phyloP scores from a whole-genome alignment of 495 filamentous ascomycete genomes.

The Penicillium chermesinum region DNA sequence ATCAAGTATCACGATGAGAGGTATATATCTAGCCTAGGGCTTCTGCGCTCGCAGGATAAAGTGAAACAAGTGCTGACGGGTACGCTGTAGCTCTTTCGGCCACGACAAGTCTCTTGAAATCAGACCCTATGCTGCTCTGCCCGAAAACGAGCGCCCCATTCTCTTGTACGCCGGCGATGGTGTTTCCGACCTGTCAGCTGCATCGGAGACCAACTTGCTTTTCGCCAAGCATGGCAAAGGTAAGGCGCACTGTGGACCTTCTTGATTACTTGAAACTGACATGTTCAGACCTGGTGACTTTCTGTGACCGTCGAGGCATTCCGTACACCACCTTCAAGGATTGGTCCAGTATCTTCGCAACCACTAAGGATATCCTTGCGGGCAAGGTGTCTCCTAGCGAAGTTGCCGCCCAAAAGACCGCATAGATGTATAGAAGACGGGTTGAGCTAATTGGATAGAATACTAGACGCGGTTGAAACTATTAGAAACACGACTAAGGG shows the following conservation, averaged over 20 bases:
- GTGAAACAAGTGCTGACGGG: not conserved
- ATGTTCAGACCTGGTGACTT: slow-evolving; percentile 67
- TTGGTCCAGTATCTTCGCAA: slow-evolving; percentile 69
- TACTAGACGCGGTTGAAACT: too few relatives aligned
- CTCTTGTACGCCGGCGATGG: slow-evolving; percentile 91
- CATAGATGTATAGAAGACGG: too few relatives aligned
- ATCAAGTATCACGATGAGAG: slow-evolving; percentile 85
- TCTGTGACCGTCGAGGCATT: slow-evolving; percentile 69
- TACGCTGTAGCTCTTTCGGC: slow-evolving; percentile 61
- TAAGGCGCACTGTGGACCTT: slow-evolving; percentile 26
- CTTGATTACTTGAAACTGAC: not conserved
- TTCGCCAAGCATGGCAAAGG: slow-evolving; percentile 89
- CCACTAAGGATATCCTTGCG: slow-evolving; percentile 65
- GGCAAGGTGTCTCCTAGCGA: slow-evolving; percentile 46
- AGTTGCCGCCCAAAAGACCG: slow-evolving; percentile 20
- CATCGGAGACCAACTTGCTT: slow-evolving; percentile 78
- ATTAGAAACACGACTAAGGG: too few relatives aligned
- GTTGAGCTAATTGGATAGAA: too few relatives aligned
- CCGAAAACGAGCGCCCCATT: slow-evolving; percentile 59
- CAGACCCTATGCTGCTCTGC: slow-evolving; percentile 71
- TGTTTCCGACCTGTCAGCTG: slow-evolving; percentile 82
- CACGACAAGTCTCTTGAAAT: slow-evolving; percentile 93
- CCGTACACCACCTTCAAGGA: slow-evolving; percentile 78
- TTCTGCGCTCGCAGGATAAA: not conserved
- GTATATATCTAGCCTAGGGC: slow-evolving; percentile 31